Conservation (phyloP, 306 rosid genomes). For the Argentina anserina region DNA sequence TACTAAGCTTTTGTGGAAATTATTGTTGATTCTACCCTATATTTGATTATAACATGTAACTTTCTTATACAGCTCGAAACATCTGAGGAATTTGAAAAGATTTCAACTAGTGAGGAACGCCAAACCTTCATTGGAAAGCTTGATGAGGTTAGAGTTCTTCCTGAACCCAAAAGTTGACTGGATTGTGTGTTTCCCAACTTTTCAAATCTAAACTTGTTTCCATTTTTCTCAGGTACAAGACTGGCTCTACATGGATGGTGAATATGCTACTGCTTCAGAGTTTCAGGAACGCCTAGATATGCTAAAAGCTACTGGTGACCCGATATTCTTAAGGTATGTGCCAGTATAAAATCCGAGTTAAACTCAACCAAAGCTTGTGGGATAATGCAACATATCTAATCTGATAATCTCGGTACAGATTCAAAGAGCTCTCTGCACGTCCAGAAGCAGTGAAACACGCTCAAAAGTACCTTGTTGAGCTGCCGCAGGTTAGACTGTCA, state of each 20-base stretch:
- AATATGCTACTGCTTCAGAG: slow-evolving; percentile 89
- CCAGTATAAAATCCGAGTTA: slow-evolving; percentile 3
- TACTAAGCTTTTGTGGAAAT: neutral
- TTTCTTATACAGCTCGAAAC: slow-evolving; percentile 69
- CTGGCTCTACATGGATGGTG: slow-evolving; percentile 95
- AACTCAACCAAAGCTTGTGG: neutral
- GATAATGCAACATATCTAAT: slow-evolving; percentile 26
- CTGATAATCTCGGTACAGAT: slow-evolving; percentile 44
- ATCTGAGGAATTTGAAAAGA: slow-evolving; percentile 54
- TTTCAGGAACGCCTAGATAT: slow-evolving; percentile 66
- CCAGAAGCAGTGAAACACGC: slow-evolving; percentile 69
- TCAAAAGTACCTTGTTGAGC: slow-evolving; percentile 57
- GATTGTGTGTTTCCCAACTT: neutral
- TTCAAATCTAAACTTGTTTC: slow-evolving; percentile 21
- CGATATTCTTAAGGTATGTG: slow-evolving; percentile 77
- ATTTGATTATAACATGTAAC: neutral
- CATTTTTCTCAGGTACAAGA: slow-evolving; percentile 73
- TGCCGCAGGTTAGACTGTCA: slow-evolving; percentile 56
- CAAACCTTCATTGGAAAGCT: slow-evolving; percentile 75
- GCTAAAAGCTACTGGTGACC: slow-evolving; percentile 78
- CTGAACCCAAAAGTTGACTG: slow-evolving; percentile 3
- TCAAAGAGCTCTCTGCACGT: slow-evolving; percentile 82
- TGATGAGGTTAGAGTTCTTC: slow-evolving; percentile 62
- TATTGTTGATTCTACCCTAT: neutral
- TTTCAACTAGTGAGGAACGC: slow-evolving; percentile 75